phyloP scores from a whole-genome alignment of 495 filamentous ascomycete genomes.

The Tricharina praecox region DNA sequence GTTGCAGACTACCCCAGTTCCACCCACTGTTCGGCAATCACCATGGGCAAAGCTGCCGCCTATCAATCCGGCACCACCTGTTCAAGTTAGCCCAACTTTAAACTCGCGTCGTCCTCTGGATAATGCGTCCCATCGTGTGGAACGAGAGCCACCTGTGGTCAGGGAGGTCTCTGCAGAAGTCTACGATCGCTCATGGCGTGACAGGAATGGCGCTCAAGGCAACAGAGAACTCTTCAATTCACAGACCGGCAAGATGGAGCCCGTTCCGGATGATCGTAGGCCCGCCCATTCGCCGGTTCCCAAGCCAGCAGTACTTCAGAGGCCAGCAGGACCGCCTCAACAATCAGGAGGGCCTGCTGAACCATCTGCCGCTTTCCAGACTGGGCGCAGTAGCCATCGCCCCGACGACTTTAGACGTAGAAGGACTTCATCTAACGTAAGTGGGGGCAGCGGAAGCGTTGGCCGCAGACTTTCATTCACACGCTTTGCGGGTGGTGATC shows the following conservation, averaged over 20 bases:
- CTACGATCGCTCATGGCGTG: constrained; percentile 75
- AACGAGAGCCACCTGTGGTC: constrained; percentile 14
- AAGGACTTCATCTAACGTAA: constrained; percentile 85
- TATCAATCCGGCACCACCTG: constrained; percentile 5
- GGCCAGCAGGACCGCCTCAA: constrained; percentile 38
- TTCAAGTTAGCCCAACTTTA: not conserved
- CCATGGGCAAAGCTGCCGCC: constrained; percentile 24
- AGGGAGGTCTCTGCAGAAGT: constrained; percentile 90
- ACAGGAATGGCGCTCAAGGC: constrained; percentile 36
- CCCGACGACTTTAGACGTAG: constrained; percentile 60
- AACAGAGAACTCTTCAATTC: constrained; percentile 81
- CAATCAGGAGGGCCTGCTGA: constrained; percentile 63
- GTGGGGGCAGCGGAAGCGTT: constrained; percentile 66
- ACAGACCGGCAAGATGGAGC: constrained; percentile 83
- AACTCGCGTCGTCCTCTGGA: no score
- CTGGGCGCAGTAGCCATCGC: constrained; percentile 48
- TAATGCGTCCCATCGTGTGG: no score
- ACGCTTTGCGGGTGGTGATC: constrained; percentile 17
- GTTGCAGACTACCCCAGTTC: constrained; percentile 6
- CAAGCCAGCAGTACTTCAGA: constrained; percentile 66
- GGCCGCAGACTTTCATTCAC: constrained; percentile 28
- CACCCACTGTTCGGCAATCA: constrained; percentile 14
- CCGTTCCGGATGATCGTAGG: constrained; percentile 52
- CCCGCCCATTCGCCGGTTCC: constrained; percentile 49
- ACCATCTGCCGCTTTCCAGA: constrained; percentile 82